Evolutionary conservation across 164 flowering plant species (phyloP).

Genomic region (Stephania yunnanensis): DNA sequence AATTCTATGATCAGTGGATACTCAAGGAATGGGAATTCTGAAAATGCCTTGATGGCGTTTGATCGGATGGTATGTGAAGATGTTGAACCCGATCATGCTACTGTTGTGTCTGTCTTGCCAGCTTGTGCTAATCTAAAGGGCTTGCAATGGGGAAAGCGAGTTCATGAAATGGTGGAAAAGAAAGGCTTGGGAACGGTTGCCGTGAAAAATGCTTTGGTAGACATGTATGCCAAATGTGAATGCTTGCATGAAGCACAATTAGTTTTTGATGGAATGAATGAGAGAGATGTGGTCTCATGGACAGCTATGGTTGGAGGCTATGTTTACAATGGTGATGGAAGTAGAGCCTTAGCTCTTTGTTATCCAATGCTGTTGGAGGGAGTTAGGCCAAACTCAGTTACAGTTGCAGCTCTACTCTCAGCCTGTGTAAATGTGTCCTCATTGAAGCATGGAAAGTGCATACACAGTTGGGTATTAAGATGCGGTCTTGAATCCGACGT

Average conservation of each 20-base stretch:
- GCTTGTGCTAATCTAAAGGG: constrained; percentile 50
- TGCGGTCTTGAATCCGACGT: constrained; percentile 41
- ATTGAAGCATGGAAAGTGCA: constrained; percentile 42
- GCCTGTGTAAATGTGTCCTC: constrained; percentile 38
- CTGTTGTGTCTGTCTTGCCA: constrained; percentile 60
- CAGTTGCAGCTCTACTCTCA: constrained; percentile 52
- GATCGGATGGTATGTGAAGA: constrained; percentile 35
- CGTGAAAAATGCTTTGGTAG: constrained; percentile 58
- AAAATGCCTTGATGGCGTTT: constrained; percentile 44
- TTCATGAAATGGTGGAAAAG: constrained; percentile 37
- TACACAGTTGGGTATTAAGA: constrained; percentile 60
- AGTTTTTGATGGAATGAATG: constrained; percentile 43
- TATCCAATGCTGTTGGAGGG: constrained; percentile 45
- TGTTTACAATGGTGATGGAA: constrained; percentile 33
- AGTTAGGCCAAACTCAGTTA: constrained; percentile 55
- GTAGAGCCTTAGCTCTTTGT: constrained; percentile 40
- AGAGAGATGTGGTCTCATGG: constrained; percentile 74
- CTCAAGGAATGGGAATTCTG: constrained; percentile 35
- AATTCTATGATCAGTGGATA: constrained; percentile 66
- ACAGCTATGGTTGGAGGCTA: constrained; percentile 61
- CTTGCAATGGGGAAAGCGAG: constrained; percentile 33
- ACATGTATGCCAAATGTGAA: constrained; percentile 71
- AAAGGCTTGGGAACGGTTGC: constrained; percentile 30
- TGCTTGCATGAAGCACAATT: constrained; percentile 45
- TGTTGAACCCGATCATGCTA: constrained; percentile 45